A percentile compares a stretch with the other conserved stretches of the same genome.
phyloP scores from a whole-genome alignment of 495 filamentous ascomycete genomes.

The Copromyces sp. region DNA sequence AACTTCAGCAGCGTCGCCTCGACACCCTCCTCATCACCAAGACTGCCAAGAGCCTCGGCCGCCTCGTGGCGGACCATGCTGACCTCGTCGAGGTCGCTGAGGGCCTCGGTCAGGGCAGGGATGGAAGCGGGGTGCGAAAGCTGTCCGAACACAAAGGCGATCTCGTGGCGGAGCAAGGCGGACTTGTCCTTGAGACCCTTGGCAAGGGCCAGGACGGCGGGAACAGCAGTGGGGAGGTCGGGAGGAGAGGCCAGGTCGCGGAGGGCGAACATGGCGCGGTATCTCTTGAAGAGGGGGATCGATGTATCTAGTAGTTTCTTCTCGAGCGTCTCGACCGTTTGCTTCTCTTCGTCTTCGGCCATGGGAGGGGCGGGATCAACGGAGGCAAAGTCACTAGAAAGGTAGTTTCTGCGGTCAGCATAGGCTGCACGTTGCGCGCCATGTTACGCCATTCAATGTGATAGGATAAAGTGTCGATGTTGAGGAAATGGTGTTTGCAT shows the following conservation, averaged over 20 bases:
- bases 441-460: not conserved
- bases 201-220: conserved; percentile 76
- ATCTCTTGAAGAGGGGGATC: conserved; percentile 78
- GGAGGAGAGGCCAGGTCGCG: conserved; percentile 88
- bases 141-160: conserved; percentile 97
- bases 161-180: conserved; percentile 94
- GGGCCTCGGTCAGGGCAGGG: conserved; percentile 66
- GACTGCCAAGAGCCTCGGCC: conserved; percentile 90
- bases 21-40: conserved; percentile 89
- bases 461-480: not conserved
- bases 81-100: conserved; percentile 69
- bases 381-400: conserved; percentile 74
- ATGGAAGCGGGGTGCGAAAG: conserved; percentile 93
- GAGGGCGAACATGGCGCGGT: conserved; percentile 95
- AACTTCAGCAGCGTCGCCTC: conserved; percentile 76
- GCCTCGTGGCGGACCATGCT: conserved; percentile 98
- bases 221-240: conserved; percentile 74
- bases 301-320: conserved; percentile 66
- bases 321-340: conserved; percentile 65
- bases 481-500: not conserved
- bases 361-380: conserved; percentile 93
- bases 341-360: conserved; percentile 45
- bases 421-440: not conserved
- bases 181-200: conserved; percentile 77
- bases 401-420: not conserved